Percentiles rank a stretch among this genome's conserved stretches.
Conservation (phyloP, 768 basidiomycete species). For the Suillus decipiens region DNA sequence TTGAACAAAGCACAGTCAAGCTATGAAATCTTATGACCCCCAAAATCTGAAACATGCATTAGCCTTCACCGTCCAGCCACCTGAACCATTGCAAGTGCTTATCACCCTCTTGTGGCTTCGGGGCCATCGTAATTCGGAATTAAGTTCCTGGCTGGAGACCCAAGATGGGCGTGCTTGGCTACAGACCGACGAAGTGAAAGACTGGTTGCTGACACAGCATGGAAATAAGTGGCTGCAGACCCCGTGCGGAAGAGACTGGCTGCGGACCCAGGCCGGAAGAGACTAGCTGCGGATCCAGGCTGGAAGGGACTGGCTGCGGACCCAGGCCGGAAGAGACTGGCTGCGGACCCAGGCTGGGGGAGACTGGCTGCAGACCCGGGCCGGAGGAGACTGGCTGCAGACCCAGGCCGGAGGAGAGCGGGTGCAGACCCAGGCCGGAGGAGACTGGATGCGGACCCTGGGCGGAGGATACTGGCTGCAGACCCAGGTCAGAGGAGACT, state of each 20-base stretch:
- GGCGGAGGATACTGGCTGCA: no score
- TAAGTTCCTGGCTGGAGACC: not conserved
- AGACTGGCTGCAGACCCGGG: no score
- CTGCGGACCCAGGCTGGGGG: no score
- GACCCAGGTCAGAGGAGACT: not conserved
- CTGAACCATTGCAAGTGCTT: not conserved
- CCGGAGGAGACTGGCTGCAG: no score
- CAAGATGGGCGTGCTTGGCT: not conserved
- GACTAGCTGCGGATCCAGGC: no score
- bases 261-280: not conserved
- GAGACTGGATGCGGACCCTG: no score
- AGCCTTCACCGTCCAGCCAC: not conserved
- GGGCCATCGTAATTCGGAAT: not conserved
- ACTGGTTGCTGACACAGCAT: not conserved
- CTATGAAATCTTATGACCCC: not conserved
- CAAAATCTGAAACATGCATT: not conserved
- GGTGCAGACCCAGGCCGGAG: no score
- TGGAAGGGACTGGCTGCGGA: no score
- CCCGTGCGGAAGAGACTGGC: not conserved
- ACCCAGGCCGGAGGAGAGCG: no score
- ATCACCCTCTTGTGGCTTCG: not conserved
- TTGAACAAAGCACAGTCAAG: not conserved
- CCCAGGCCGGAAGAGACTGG: no score
- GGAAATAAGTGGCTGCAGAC: not conserved
- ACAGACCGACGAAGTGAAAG: not conserved